phyloP scores from a whole-genome alignment of 1,284 basidiomycete genomes.

The Puccinia horiana region DNA sequence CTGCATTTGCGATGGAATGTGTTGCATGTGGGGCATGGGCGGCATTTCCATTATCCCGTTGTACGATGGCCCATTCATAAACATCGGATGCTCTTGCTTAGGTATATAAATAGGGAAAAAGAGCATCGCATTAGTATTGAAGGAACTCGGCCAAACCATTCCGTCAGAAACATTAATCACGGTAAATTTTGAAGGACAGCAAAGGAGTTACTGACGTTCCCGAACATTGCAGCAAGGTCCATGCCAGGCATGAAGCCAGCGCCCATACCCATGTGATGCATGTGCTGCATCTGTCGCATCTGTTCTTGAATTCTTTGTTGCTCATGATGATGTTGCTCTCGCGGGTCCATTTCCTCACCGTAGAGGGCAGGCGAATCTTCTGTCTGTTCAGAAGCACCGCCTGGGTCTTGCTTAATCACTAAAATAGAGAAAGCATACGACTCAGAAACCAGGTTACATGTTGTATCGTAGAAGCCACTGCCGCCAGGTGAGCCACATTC shows the following conservation, averaged over 20 bases:
- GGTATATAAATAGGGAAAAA: not conserved
- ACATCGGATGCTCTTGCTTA: conserved; percentile 48
- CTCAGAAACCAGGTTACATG: conserved; percentile 28
- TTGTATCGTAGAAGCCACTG: not conserved
- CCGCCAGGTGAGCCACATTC: not conserved
- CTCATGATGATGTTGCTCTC: conserved; percentile 49
- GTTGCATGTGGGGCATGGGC: conserved; percentile 44
- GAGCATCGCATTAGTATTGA: conserved; percentile 18
- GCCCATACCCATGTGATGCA: conserved; percentile 45
- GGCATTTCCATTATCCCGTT: conserved; percentile 50
- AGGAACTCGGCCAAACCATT: not conserved
- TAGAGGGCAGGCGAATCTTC: conserved; percentile 32
- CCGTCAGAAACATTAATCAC: not conserved
- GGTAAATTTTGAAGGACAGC: not conserved
- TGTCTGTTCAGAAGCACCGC: conserved; percentile 33
- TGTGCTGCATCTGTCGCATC: conserved; percentile 47
- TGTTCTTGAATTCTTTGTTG: conserved; percentile 49
- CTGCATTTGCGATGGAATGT: conserved; percentile 35
- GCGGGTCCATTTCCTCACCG: conserved; percentile 48
- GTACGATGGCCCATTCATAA: conserved; percentile 37
- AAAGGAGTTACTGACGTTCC: conserved; percentile 40
- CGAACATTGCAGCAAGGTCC: conserved; percentile 46
- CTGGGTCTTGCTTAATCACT: conserved; percentile 43
- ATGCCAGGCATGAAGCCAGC: conserved; percentile 49
- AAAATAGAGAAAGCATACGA: conserved; percentile 26